A percentile compares a stretch with the other conserved stretches of the same genome.
phyloP scores from a whole-genome alignment of 305 asterid species.

The Rubia tinctorum region DNA sequence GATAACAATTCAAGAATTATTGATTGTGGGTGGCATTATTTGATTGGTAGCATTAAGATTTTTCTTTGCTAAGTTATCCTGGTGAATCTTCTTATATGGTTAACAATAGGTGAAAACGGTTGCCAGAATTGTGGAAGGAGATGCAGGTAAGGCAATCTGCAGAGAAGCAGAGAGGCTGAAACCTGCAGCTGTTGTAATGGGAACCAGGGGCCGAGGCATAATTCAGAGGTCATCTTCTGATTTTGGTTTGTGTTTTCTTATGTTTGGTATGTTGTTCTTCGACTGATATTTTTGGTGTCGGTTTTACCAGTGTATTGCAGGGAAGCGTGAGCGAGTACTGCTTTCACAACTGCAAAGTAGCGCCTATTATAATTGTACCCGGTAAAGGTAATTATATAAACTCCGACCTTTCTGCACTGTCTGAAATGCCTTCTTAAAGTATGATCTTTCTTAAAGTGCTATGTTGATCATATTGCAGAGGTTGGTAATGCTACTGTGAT shows the following conservation, averaged over 20 bases:
- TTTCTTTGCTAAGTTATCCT: not conserved
- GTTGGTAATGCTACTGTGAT: constrained; percentile 65
- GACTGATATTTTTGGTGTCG: constrained; percentile 5
- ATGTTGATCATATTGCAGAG: constrained; percentile 35
- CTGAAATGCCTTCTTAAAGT: not conserved
- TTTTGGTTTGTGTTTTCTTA: not conserved
- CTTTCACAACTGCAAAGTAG: constrained; percentile 87
- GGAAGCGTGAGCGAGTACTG: constrained; percentile 87
- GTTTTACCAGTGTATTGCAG: constrained; percentile 57
- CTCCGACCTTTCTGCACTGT: not conserved
- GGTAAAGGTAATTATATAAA: constrained; percentile 52
- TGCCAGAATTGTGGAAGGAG: constrained; percentile 97
- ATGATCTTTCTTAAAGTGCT: constrained; percentile 3
- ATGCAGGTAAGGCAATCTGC: constrained; percentile 84
- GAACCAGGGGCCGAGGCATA: constrained; percentile 82
- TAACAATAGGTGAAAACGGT: constrained; percentile 52
- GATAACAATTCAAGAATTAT: not conserved
- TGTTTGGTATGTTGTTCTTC: constrained; percentile 5
- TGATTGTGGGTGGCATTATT: not conserved
- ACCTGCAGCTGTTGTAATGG: constrained; percentile 91
- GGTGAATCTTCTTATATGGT: not conserved
- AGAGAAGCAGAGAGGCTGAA: constrained; percentile 85
- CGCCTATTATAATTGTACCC: constrained; percentile 85
- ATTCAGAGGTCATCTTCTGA: constrained; percentile 47
- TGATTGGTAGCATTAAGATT: not conserved